These are phyloP conservation scores for Aegilops sharonensis DNA, from an alignment of 176 grass and related monocot genomes.

Conservation along the genomic window DNA sequence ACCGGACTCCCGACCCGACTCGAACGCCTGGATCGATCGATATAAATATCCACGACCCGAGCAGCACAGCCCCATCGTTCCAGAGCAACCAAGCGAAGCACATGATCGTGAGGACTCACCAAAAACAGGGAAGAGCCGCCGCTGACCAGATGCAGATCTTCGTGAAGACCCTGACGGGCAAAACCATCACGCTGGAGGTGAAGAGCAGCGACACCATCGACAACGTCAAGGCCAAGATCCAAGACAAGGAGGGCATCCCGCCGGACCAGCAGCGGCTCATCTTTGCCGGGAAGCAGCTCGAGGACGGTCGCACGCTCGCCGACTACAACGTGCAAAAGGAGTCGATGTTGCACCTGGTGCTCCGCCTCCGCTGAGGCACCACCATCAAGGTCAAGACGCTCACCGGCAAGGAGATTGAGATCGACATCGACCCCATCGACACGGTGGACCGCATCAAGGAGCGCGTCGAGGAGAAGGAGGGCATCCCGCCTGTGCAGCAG, in stretches of 20 bases:
- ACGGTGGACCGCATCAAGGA: too few relatives aligned
- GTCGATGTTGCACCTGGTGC: slow-evolving; percentile 65
- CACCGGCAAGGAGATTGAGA: slow-evolving; percentile 15
- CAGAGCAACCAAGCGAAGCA: background rate
- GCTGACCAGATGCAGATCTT: slow-evolving; percentile 63
- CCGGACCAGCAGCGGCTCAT: slow-evolving; percentile 88
- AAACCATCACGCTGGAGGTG: slow-evolving; percentile 94
- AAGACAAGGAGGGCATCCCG: slow-evolving; percentile 86
- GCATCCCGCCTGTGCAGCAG: slow-evolving; percentile 72
- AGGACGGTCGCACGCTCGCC: slow-evolving; percentile 73
- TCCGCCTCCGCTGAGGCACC: slow-evolving; percentile 60
- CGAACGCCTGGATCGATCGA: background rate
- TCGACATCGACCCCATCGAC: background rate
- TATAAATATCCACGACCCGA: background rate
- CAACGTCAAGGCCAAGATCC: slow-evolving; percentile 84
- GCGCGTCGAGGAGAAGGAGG: slow-evolving; percentile 51
- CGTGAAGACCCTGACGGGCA: slow-evolving; percentile 93
- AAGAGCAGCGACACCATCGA: slow-evolving; percentile 85
- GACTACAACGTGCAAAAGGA: slow-evolving; percentile 97
- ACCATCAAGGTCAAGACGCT: slow-evolving; percentile 1
- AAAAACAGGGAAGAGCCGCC: background rate
- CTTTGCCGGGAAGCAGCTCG: slow-evolving; percentile 82
- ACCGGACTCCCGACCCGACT: background rate
- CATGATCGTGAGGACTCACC: background rate
- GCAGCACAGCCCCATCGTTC: background rate